Evolutionary conservation across 2,329 filamentous ascomycete species (phyloP), one percentile per base, ranked within the genome.

Genomic region (Byssochlamys sp.): DNA sequence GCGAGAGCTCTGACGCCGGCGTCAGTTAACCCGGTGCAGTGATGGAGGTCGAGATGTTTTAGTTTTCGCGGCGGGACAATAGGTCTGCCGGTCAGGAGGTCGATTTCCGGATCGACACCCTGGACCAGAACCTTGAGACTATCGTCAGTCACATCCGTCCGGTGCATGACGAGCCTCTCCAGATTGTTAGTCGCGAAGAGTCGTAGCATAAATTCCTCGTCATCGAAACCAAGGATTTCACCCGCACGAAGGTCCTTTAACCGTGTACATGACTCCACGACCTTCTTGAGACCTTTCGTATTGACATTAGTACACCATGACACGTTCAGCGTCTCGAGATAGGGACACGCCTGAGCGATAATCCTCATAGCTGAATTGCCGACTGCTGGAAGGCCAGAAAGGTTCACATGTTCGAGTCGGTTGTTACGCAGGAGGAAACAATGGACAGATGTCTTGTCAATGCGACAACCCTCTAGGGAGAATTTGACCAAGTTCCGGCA

Each of bases 221-320:
- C 85, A 62, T 91, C 83, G 69, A 95, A 94, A 0, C 91, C 90
- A 57, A 80, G 81, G 27, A 96, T 82, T 71, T 96, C 91, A 52
- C 89, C 87, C 9, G 88, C 90, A 58, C 90, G 83, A 29, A 99
- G 77, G 65, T 97, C 91, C 56, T 79, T 87, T 56, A 99, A 76
- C 55, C 80, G 85, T 0, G 81, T 78, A 67, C 94, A 97, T 1
- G 81, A 81, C 59, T 87, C 79, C 0, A 96, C 77, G 1, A 99
- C 81, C 55, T 82, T 81, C 61, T 81, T 84, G 56, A 97, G 77
- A 3, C 91, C 91, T 11, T 82, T 78, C 7, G 89, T 87, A 67
- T 94, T 87, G 68, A 96, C 84, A 60, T 90, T 87, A 63, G 85
- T 86, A 75, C 94, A 99, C 90, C 92, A 97, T 0, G 91, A 95